These are phyloP conservation scores for Phytophthora hybrid DNA, from an alignment of 352 stramenopile genomes.

Conservation along the genomic window DNA sequence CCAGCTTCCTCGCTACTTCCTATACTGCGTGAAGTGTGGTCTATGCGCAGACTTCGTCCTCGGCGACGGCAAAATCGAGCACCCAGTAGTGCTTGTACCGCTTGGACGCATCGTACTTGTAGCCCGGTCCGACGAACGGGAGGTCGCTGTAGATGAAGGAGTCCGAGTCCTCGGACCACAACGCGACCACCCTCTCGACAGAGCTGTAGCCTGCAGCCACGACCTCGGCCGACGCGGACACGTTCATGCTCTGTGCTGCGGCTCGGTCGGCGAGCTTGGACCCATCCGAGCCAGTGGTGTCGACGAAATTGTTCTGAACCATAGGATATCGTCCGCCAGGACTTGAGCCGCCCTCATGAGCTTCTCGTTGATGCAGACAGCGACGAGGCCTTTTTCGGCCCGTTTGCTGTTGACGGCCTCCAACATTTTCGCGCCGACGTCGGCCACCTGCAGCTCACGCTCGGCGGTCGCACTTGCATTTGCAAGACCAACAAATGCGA, in stretches of 20 bases:
- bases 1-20: too few relatives aligned
- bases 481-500: constrained; percentile 6
- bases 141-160: constrained; percentile 45
- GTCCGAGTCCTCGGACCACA: constrained; percentile 47
- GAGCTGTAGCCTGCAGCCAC: constrained; percentile 50
- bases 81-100: constrained; percentile 47
- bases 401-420: constrained; percentile 51
- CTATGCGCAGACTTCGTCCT: too few relatives aligned
- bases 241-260: constrained; percentile 4
- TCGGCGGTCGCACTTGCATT: background rate
- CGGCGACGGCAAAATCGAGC: too few relatives aligned
- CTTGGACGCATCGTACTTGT: constrained; percentile 42
- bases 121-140: constrained; percentile 40
- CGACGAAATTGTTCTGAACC: constrained; percentile 34
- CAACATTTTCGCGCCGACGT: constrained; percentile 48
- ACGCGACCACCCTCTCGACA: constrained; percentile 41
- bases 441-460: constrained; percentile 40
- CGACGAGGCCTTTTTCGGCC: constrained; percentile 35
- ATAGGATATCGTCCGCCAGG: constrained; percentile 35
- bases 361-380: constrained; percentile 52
- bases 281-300: constrained; percentile 40
- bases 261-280: constrained; percentile 37
- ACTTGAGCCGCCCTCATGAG: constrained; percentile 34
- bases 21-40: too few relatives aligned
- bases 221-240: constrained; percentile 37